phyloP scores from a whole-genome alignment of 1,284 basidiomycete species.

The Boletus mariae region DNA sequence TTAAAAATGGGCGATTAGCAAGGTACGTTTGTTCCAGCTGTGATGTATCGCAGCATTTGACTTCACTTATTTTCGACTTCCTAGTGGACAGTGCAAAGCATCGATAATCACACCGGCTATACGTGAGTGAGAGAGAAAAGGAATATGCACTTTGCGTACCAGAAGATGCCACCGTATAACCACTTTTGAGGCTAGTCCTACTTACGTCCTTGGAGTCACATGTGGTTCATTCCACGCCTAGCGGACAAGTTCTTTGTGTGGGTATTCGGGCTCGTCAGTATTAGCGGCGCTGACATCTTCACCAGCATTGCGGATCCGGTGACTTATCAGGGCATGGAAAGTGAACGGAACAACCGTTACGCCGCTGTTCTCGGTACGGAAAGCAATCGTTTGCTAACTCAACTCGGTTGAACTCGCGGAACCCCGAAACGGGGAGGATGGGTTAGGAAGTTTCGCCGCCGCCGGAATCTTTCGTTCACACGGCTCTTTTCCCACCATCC shows the following conservation, averaged over 20 bases:
- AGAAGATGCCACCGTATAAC: neutral
- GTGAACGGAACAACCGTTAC: neutral
- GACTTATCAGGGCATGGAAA: neutral
- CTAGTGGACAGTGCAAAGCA: constrained; percentile 6
- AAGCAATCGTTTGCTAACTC: neutral
- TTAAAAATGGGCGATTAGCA: neutral
- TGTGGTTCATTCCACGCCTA: constrained; percentile 3
- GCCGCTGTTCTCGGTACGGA: neutral
- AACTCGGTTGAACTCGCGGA: neutral
- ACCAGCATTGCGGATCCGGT: neutral
- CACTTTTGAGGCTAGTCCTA: neutral
- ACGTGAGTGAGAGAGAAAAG: neutral
- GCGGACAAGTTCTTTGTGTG: neutral
- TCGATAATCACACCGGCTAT: constrained; percentile 2
- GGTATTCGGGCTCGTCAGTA: neutral
- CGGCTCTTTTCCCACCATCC: neutral
- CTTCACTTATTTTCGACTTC: neutral
- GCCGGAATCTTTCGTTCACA: neutral
- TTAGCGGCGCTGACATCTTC: neutral
- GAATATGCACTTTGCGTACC: neutral
- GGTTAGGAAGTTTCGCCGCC: neutral
- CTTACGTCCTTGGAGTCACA: neutral
- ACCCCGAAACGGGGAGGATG: neutral
- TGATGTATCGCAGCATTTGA: neutral
- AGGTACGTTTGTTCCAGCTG: neutral